Evolutionary conservation across 371 early-diverging fungal species (phyloP), one percentile per base, ranked within the genome.

Genomic region (Circinella umbellata): DNA sequence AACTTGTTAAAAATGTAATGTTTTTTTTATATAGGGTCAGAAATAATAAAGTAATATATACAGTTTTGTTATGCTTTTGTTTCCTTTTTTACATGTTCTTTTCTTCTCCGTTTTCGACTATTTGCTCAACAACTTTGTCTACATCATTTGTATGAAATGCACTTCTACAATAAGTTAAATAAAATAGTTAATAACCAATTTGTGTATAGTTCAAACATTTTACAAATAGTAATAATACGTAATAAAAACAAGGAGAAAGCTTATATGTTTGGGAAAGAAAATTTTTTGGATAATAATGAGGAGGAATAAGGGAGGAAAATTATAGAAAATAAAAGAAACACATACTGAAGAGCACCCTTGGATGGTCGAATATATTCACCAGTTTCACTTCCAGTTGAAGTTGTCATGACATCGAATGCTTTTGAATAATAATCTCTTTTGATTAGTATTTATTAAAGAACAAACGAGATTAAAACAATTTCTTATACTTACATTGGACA

Each of bases 381-480:
- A 10, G 72, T 73, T 47, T 73, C 71, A 11, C 67, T 61, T 4
- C 72, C 71, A 18, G 64, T 69, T 6, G 66, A 46, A n/a, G 68
- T 64, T 15, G 70, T 67, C 49, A 70, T 67, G 67, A 78, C 62
- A 55, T 78, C 78, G 60, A 71, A 78, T 14, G 77, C 77, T 76
- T 63, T n/a, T 17, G 1, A 42, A 9, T 42, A 42, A 42, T 42
- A 42, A 42, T 1, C n/a, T 11, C 1, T 11, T 9, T 42, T 9
- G 11, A 9, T 51, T 51, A n/a, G 14, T n/a, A n/a, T 51, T 51
- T 13, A 5, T 13, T 51, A 51, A 64, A 62, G 1, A 60, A 61
- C 15, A 38, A 27, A 18, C 34, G 7, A n/a, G 3, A 9, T 49
- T 1, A 63, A 39, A 42, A 27, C 47, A 42, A 42, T 4, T 15